Evolutionary conservation across 2,329 filamentous ascomycete species (phyloP).

Genomic region (Uncinocarpus reesii): DNA sequence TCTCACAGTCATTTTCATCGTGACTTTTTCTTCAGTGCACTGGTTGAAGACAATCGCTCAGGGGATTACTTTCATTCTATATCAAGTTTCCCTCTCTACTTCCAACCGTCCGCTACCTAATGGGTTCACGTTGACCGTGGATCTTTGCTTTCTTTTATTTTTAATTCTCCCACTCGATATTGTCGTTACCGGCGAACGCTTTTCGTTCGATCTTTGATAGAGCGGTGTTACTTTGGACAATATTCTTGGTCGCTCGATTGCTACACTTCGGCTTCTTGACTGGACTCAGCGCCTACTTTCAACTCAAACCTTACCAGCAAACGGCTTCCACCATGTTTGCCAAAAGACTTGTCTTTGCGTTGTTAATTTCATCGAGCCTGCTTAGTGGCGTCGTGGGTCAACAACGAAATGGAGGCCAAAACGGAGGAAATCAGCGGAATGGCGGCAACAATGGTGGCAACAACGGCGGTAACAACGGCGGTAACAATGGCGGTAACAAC

Average conservation of each 20-base stretch:
- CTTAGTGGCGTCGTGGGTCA: slow-evolving; percentile 5
- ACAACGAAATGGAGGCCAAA: slow-evolving; percentile 7
- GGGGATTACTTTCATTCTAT: slow-evolving; percentile 12
- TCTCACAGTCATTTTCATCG: slow-evolving; percentile 8
- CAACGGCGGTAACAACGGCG: not conserved
- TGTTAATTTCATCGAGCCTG: slow-evolving; percentile 7
- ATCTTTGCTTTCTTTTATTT: slow-evolving; percentile 6
- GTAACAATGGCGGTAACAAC: slow-evolving; percentile 9
- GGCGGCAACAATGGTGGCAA: not conserved
- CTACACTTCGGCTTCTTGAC: not conserved
- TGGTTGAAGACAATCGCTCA: slow-evolving; percentile 13
- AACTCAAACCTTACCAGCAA: not conserved
- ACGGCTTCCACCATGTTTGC: slow-evolving; percentile 8
- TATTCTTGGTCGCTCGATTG: not conserved
- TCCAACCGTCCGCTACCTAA: slow-evolving; percentile 8
- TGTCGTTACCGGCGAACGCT: slow-evolving; percentile 4
- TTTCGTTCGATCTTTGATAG: not conserved
- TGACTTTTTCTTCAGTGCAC: slow-evolving; percentile 6
- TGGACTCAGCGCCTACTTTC: not conserved
- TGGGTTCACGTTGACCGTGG: slow-evolving; percentile 15
- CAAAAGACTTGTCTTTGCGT: slow-evolving; percentile 1
- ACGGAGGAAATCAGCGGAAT: slow-evolving; percentile 4
- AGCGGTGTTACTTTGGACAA: not conserved
- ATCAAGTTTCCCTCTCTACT: slow-evolving; percentile 8
- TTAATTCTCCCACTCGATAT: not conserved